A percentile compares a stretch with the other conserved stretches of the same genome.
phyloP scores from a whole-genome alignment of 2,329 filamentous ascomycete genomes.

The Metarhizium robertsii region DNA sequence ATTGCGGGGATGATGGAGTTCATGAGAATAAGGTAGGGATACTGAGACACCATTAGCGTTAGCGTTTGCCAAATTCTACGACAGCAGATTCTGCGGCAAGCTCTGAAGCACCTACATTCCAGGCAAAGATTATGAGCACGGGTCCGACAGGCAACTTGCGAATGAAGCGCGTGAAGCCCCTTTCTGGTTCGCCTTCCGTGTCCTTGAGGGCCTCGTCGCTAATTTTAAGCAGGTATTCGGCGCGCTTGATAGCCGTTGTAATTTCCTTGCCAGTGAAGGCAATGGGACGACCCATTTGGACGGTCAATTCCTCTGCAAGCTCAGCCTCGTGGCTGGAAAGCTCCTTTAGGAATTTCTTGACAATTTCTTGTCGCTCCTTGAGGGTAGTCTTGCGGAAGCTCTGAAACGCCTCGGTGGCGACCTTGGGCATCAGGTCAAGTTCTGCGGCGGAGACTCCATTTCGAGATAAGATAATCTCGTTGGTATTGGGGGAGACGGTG shows the following conservation, averaged over 20 bases:
- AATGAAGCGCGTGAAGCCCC: conserved; percentile 85
- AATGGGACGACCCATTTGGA: conserved; percentile 93
- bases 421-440: conserved; percentile 60
- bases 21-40: conserved; percentile 87
- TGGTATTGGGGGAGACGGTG: conserved; percentile 86
- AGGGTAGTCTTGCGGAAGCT: conserved; percentile 69
- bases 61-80: not conserved
- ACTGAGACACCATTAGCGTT: conserved; percentile 40
- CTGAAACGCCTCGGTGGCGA: conserved; percentile 66
- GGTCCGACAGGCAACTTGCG: conserved; percentile 82
- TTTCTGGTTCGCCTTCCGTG: conserved; percentile 72
- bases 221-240: conserved; percentile 78
- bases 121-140: conserved; percentile 83
- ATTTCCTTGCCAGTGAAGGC: conserved; percentile 78
- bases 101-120: conserved; percentile 62
- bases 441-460: conserved; percentile 64
- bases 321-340: conserved; percentile 66
- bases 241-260: conserved; percentile 73
- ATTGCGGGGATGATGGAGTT: conserved; percentile 92
- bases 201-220: conserved; percentile 70
- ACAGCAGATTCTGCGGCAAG: not conserved
- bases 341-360: conserved; percentile 67
- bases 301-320: conserved; percentile 74
- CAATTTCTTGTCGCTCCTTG: conserved; percentile 66
- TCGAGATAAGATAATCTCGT: conserved; percentile 72